Percentiles rank a stretch among this genome's conserved stretches.
phyloP scores from a whole-genome alignment of 805 yeast species.

The Saccharomycopsis guyanensis region DNA sequence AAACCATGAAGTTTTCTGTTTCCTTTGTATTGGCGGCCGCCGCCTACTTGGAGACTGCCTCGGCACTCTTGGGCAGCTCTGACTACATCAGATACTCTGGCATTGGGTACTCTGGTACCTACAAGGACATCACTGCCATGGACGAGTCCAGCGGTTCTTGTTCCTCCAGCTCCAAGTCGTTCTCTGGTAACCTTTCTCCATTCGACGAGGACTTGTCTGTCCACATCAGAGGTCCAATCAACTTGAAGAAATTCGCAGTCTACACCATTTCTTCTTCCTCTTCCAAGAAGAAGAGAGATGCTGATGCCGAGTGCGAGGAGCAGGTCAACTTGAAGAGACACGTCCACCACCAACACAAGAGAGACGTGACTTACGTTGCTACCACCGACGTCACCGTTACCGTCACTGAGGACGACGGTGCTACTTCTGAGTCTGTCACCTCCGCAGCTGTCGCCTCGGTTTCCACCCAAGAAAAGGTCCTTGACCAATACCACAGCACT shows the following conservation, averaged over 20 bases:
- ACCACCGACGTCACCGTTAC: conserved; percentile 65
- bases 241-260: conserved; percentile 79
- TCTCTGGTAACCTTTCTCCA: conserved; percentile 72
- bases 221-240: conserved; percentile 86
- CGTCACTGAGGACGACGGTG: conserved; percentile 43
- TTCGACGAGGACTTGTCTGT: conserved; percentile 80
- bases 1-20: conserved; percentile 12
- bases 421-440: conserved; percentile 26
- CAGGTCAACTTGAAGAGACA: conserved; percentile 20
- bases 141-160: conserved; percentile 63
- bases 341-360: conserved; percentile 40
- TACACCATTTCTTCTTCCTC: conserved; percentile 58
- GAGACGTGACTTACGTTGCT: conserved; percentile 55
- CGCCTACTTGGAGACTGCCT: conserved; percentile 31
- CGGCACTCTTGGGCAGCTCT: conserved; percentile 56
- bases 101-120: conserved; percentile 82
- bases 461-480: conserved; percentile 14
- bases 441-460: conserved; percentile 20
- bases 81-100: conserved; percentile 51
- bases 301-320: conserved; percentile 28
- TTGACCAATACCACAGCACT: conserved; percentile 22
- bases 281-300: conserved; percentile 38
- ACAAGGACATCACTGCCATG: conserved; percentile 75
- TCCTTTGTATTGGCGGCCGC: conserved; percentile 26
- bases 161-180: conserved; percentile 45